Percentiles rank a stretch among this genome's conserved stretches.
Evolutionary conservation across 306 rosid species (phyloP).

Genomic region (Mucuna pruriens): DNA sequence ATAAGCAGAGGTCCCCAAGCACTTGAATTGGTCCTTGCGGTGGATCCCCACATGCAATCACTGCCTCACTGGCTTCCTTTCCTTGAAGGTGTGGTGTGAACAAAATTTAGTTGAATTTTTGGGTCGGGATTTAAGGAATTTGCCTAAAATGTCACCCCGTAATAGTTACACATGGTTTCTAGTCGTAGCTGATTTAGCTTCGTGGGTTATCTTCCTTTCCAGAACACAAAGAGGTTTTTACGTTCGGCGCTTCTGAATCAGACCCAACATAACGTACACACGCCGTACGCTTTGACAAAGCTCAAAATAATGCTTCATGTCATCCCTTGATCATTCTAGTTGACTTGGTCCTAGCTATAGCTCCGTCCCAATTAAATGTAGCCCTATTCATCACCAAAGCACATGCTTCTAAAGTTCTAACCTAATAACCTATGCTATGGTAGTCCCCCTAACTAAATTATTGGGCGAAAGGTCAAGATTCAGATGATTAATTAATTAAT

Average conservation of each 20-base stretch:
- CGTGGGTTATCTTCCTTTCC: constrained; percentile 30
- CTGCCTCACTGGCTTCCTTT: constrained; percentile 43
- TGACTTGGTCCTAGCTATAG: constrained; percentile 30
- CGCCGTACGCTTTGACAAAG: constrained; percentile 37
- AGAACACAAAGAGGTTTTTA: constrained; percentile 8
- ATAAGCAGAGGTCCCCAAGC: constrained; percentile 56
- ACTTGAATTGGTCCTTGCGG: constrained; percentile 50
- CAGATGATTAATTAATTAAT: constrained; percentile 5
- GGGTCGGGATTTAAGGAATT: constrained; percentile 39
- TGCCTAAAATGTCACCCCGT: constrained; percentile 31
- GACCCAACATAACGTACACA: constrained; percentile 40
- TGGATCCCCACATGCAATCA: constrained; percentile 52
- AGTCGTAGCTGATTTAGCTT: not conserved
- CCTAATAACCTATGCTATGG: not conserved
- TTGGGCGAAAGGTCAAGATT: constrained; percentile 2
- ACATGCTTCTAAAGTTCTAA: constrained; percentile 36
- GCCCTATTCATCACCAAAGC: constrained; percentile 7
- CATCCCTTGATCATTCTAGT: constrained; percentile 18
- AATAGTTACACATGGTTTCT: not conserved
- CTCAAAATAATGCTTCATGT: constrained; percentile 15
- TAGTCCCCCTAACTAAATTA: constrained; percentile 9
- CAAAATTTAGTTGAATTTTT: constrained; percentile 14
- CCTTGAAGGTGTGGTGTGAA: constrained; percentile 3
- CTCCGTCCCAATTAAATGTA: constrained; percentile 16
- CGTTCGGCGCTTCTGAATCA: constrained; percentile 22